Percentiles rank a stretch among this genome's conserved stretches.
Conservation (phyloP, 1,139 yeast genomes). For the Citeromyces siamensis region DNA sequence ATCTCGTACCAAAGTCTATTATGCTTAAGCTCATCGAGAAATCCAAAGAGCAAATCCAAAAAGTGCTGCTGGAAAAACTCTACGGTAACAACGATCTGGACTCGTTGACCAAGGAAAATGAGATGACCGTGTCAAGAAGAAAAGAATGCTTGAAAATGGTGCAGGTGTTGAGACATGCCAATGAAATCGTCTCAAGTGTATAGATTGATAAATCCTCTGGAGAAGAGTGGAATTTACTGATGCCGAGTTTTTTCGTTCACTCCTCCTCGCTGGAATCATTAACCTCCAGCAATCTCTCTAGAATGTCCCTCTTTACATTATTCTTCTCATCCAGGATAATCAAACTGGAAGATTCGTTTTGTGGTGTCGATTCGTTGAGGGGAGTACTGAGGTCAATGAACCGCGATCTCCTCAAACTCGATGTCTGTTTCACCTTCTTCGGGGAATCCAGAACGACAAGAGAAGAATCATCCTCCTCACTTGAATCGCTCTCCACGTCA, state of each 20-base stretch:
- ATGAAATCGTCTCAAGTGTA: constrained; percentile 84
- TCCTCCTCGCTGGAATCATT: too few relatives aligned
- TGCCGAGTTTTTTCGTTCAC: too few relatives aligned
- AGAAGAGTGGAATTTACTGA: too few relatives aligned
- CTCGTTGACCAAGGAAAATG: constrained; percentile 84
- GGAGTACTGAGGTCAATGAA: constrained; percentile 1
- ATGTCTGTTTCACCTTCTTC: not conserved
- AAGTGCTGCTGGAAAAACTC: constrained; percentile 75
- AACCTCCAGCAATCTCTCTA: constrained; percentile 1
- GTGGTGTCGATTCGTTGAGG: not conserved
- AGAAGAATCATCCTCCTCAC: not conserved
- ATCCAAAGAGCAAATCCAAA: constrained; percentile 83
- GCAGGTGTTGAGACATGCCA: constrained; percentile 77
- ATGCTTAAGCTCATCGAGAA: constrained; percentile 82
- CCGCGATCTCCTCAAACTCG: not conserved
- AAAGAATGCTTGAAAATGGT: constrained; percentile 94
- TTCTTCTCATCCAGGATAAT: not conserved
- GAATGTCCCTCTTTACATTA: not conserved
- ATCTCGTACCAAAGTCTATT: constrained; percentile 88
- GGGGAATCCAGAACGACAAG: not conserved
- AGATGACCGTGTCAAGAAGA: constrained; percentile 86
- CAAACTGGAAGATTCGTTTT: not conserved
- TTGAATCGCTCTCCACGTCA: not conserved
- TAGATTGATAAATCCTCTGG: too few relatives aligned
- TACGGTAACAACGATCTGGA: constrained; percentile 68